These are phyloP conservation scores for Botrytis deweyae DNA, from an alignment of 2,329 filamentous ascomycete species.

Conservation along the genomic window DNA sequence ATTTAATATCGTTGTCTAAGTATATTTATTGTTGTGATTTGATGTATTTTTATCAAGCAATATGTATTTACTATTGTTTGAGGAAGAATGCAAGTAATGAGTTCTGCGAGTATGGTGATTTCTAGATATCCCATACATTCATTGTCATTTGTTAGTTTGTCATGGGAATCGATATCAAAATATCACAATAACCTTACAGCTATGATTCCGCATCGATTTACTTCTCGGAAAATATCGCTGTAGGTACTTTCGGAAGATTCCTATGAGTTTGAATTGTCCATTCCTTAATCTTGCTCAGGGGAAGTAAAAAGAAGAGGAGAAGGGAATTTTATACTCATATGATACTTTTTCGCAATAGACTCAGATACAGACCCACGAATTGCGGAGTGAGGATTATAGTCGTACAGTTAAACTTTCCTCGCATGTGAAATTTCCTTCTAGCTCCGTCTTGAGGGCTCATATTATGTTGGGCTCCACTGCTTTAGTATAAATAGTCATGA, in stretches of 20 bases:
- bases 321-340: background rate
- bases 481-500: background rate
- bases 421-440: rapidly evolving
- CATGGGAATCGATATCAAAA: rapidly evolving
- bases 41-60: background rate
- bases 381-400: rapidly evolving
- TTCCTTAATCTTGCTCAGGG: background rate
- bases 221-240: background rate
- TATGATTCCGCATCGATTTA: too few species aligned
- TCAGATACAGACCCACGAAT: background rate
- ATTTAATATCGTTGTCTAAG: background rate
- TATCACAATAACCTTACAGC: too few species aligned
- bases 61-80: background rate
- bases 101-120: too few species aligned
- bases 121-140: background rate
- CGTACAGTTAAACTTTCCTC: background rate
- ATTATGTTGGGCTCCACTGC: rapidly evolving
- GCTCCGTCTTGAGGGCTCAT: rapidly evolving
- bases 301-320: background rate
- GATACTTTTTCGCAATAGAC: background rate
- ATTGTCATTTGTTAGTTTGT: background rate
- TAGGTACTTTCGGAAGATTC: background rate
- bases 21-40: background rate
- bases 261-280: background rate
- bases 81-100: too few species aligned